Base-by-base conservation (phyloP, 2,329 filamentous ascomycete genomes). In the Talaromyces sp. region DNA sequence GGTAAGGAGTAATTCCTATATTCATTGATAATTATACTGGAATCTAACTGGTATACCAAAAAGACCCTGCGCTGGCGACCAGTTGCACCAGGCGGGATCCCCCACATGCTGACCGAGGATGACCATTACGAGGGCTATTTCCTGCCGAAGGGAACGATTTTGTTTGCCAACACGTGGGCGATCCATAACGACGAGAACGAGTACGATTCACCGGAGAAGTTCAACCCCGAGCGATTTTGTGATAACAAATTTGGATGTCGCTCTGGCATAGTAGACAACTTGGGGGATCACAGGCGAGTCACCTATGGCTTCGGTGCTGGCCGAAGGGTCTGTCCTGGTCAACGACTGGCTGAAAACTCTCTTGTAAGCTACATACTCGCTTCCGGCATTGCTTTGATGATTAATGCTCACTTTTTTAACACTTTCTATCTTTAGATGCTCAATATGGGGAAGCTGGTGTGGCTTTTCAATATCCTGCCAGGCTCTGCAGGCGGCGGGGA, bases 321-420 rank as follows among this genome's bases (percentile, higher is more conserved):
- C 0, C 75, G 82, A 8, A 75, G 82, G 8, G 75, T 81, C 39
- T 84, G 82, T 65, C 76, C 77, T 0, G 82, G 82, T 0, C 77
- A 83, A 67, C 83, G 85, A 45, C 75, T 85, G 1, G 82, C 81
- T 0, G 78, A 82, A 37, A 79, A 82, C 0, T 84, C 80, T 0
- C 76, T 85, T 33, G 33, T 33, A 33, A 33, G 33, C 33, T 33
- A 33, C 33, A 33, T 33, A 33, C 33, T 33, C 33, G 33, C 33
- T 33, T 33, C 33, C 3, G 33, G 33, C 3, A 33, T 33, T 2
- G 33, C 33, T 9, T 33, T 33, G 33, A 33, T 33, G 33, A 33
- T 33, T 33, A 33, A 33, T 33, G 33, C 33, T 33, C 33, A 3
- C 33, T 33, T 33, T 33, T 5, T 9, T 33, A 33, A 33, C 33